Evolutionary conservation across 2,329 filamentous ascomycete genomes (phyloP), one percentile per base, ranked within the genome.

Genomic region (Penicillium fuscoglaucum): DNA sequence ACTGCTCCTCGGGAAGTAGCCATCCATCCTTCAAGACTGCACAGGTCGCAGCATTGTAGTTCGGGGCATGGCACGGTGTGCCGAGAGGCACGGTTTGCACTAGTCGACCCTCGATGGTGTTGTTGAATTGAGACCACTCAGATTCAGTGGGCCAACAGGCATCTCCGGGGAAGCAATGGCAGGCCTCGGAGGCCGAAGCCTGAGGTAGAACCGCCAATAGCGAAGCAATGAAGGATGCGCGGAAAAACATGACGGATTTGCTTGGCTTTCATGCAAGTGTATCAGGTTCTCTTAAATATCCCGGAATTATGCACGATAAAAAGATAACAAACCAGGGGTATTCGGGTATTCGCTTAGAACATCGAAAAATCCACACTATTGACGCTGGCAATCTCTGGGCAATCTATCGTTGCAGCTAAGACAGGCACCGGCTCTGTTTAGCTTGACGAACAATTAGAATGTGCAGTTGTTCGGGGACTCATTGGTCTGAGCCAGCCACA

Each of bases 1-100:
- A 81, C 78, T 84, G 82, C 37, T 73, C 72, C 35, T 77, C 72
- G 0, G 82, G 76, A 4, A 67, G 61, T 3, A 68, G 65, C 84
- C 83, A 86, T 39, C 68, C 66, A 1, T 70, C 63, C 50, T 74
- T 73, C 0, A 83, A 66, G 17, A 61, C 68, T 1, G 68, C 58
- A 66, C 83, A 86, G 28, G 70, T 67, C 0, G 66, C 71, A 4
- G 74, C 75, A 66, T 84, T 70, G 64, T 82, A 84, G n/a, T 61
- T 61, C 3, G 74, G 74, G 33, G 77, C 72, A 62, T 87, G 84
- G 65, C 84, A 87, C 0, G 79, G 73, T 2, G 78, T 69, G 0
- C 78, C 84, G 3, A 86, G 65, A 0, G 85, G 84, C 2, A 80
- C 70, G 0, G 82, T 84, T 12, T 78, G 75, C 43, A 87, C 74